A percentile compares a stretch with the other conserved stretches of the same genome.
These are phyloP conservation scores for Colletotrichum sidae DNA, from an alignment of 2,329 filamentous ascomycete genomes.

Conservation along the genomic window DNA sequence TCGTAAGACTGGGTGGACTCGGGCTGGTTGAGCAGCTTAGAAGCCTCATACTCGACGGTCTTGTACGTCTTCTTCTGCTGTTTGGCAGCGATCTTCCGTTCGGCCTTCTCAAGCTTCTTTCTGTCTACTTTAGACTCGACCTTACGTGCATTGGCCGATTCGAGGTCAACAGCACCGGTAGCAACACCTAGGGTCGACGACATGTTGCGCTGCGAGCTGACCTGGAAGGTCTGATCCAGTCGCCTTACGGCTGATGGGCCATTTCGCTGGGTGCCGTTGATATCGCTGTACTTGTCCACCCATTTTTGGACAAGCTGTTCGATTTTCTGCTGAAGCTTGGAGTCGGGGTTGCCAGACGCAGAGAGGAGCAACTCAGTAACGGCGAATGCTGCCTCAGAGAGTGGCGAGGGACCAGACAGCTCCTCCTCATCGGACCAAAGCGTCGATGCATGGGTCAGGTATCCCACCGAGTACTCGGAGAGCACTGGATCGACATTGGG, in stretches of 20 bases:
- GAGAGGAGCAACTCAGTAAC: slow-evolving; percentile 92
- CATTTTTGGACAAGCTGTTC: slow-evolving; percentile 89
- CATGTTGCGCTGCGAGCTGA: slow-evolving; percentile 93
- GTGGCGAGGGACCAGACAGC: slow-evolving; percentile 74
- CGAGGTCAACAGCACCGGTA: slow-evolving; percentile 86
- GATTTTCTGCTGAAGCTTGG: slow-evolving; percentile 80
- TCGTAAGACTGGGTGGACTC: slow-evolving; percentile 93
- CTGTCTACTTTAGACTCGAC: slow-evolving; percentile 97
- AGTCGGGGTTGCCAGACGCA: slow-evolving; percentile 85
- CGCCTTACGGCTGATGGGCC: slow-evolving; percentile 83
- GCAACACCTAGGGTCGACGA: slow-evolving; percentile 93
- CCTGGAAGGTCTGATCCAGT: slow-evolving; percentile 94
- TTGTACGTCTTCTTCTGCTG: slow-evolving; percentile 99
- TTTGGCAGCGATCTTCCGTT: slow-evolving; percentile 96
- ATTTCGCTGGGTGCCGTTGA: slow-evolving; percentile 77
- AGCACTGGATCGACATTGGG: slow-evolving; percentile 90
- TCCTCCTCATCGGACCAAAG: slow-evolving; percentile 82
- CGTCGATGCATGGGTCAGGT: slow-evolving; percentile 92
- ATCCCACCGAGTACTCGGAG: slow-evolving; percentile 93
- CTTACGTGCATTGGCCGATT: slow-evolving; percentile 92
- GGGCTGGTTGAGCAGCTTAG: slow-evolving; percentile 84
- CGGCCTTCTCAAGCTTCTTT: slow-evolving; percentile 99
- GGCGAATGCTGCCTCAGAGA: slow-evolving; percentile 84
- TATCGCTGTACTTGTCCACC: slow-evolving; percentile 82
- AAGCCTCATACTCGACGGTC: slow-evolving; percentile 97